Evolutionary conservation across 176 grass and related monocot genomes (phyloP).

Genomic region (Musa troglodytarum): DNA sequence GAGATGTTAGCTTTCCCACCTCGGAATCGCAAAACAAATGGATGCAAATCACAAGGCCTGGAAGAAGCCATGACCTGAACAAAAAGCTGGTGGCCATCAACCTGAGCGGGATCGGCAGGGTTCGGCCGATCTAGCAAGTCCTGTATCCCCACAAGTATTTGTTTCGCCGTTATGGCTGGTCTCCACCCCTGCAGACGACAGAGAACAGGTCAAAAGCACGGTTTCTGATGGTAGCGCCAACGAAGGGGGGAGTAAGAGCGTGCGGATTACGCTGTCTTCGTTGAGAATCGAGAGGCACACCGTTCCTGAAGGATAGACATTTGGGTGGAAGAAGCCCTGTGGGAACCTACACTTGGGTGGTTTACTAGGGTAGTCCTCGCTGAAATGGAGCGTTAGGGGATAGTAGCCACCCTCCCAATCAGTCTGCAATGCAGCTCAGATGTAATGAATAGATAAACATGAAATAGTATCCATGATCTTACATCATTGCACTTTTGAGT

Average conservation of each 20-base stretch:
- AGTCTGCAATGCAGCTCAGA: constrained; percentile 27
- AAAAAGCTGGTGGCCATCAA: background rate
- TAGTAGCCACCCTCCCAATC: constrained; percentile 69
- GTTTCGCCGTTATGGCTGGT: constrained; percentile 5
- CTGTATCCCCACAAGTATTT: constrained; percentile 10
- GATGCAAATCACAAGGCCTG: background rate
- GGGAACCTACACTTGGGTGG: constrained; percentile 77
- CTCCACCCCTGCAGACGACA: background rate
- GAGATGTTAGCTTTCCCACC: background rate
- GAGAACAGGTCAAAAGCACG: background rate
- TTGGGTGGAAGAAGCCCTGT: constrained; percentile 65
- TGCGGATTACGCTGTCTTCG: constrained; percentile 44
- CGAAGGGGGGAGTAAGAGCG: background rate
- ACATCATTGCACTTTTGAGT: too few species aligned
- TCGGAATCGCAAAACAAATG: background rate
- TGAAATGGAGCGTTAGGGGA: constrained; percentile 55
- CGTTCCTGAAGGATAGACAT: constrained; percentile 69
- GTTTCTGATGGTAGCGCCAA: background rate
- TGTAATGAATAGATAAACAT: too few species aligned
- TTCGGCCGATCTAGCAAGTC: constrained; percentile 4
- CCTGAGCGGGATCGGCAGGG: background rate
- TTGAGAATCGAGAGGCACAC: constrained; percentile 77
- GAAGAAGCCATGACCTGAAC: background rate
- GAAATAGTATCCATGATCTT: too few species aligned
- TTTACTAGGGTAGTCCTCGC: constrained; percentile 71